phyloP scores from a whole-genome alignment of 495 filamentous ascomycete species.

The Penicillium parvum region DNA sequence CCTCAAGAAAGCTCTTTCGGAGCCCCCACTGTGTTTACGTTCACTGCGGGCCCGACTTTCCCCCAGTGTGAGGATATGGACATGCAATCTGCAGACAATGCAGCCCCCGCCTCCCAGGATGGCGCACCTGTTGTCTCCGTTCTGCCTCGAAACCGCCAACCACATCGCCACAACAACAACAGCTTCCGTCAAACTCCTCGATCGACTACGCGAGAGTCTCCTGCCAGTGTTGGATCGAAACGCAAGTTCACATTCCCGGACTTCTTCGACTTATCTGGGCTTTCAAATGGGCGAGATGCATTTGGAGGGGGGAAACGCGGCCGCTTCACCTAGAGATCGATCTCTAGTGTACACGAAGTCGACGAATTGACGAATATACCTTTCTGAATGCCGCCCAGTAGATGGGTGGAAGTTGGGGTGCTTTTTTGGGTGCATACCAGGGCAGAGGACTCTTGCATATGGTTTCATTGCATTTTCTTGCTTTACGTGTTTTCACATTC shows the following conservation, averaged over 20 bases:
- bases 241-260: constrained; percentile 72
- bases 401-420: constrained; percentile 25
- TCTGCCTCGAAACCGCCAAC: constrained; percentile 48
- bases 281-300: constrained; percentile 61
- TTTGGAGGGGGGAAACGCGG: constrained; percentile 68
- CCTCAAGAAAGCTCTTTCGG: constrained; percentile 25
- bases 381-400: constrained; percentile 39
- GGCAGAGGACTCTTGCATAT: constrained; percentile 38
- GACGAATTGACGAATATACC: constrained; percentile 37
- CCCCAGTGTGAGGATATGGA: constrained; percentile 58
- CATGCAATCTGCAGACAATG: constrained; percentile 47
- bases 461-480: constrained; percentile 16
- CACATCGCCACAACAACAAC: constrained; percentile 45
- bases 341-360: constrained; percentile 31
- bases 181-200: constrained; percentile 40
- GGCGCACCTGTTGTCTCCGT: constrained; percentile 48
- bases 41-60: constrained; percentile 57
- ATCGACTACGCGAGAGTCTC: constrained; percentile 33
- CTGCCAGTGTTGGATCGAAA: constrained; percentile 66
- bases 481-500: constrained; percentile 6
- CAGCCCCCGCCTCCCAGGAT: constrained; percentile 27
- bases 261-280: constrained; percentile 72
- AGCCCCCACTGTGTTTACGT: constrained; percentile 58
- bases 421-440: constrained; percentile 38
- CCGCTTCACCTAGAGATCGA: constrained; percentile 50